Evolutionary conservation across 1,139 yeast species (phyloP).

Genomic region (Blastobotrys malaysiensis): DNA sequence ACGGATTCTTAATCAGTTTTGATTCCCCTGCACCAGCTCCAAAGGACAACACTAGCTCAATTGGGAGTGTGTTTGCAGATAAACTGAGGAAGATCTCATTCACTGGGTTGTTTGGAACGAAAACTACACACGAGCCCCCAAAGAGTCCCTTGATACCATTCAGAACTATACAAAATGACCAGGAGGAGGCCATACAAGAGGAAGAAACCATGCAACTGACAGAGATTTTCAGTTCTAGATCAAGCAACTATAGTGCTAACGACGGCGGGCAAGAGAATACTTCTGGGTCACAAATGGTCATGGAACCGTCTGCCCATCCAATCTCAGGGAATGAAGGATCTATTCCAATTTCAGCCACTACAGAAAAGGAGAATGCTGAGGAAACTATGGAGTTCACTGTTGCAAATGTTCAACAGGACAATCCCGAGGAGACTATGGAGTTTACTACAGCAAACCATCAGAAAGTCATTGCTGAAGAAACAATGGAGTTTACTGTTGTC

Average conservation of each 20-base stretch:
- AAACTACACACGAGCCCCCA: conserved; percentile 2
- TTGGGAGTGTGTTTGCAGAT: not conserved
- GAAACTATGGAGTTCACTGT: conserved; percentile 23
- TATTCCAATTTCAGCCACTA: too few relatives aligned
- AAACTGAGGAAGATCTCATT: conserved; percentile 7
- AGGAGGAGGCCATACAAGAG: conserved; percentile 5
- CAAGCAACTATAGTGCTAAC: conserved; percentile 4
- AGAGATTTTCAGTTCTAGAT: not conserved
- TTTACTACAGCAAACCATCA: conserved; percentile 6
- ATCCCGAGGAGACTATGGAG: conserved; percentile 13
- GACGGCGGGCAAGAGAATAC: conserved; percentile 4
- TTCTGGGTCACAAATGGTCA: too few relatives aligned
- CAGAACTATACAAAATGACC: not conserved
- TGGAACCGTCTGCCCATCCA: too few relatives aligned
- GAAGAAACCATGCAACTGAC: not conserved
- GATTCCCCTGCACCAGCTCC: conserved; percentile 14
- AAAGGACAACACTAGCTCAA: not conserved
- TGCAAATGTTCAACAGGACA: conserved; percentile 2
- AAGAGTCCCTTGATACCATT: not conserved
- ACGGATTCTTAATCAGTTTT: conserved; percentile 17
- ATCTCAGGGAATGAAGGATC: too few relatives aligned
- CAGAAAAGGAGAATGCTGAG: too few relatives aligned
- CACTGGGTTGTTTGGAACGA: conserved; percentile 8
- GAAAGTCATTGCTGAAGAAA: conserved; percentile 9
- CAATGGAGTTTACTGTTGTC: conserved; percentile 11